Conservation (phyloP, 73 alveolate species). For the Stentor coeruleus region DNA sequence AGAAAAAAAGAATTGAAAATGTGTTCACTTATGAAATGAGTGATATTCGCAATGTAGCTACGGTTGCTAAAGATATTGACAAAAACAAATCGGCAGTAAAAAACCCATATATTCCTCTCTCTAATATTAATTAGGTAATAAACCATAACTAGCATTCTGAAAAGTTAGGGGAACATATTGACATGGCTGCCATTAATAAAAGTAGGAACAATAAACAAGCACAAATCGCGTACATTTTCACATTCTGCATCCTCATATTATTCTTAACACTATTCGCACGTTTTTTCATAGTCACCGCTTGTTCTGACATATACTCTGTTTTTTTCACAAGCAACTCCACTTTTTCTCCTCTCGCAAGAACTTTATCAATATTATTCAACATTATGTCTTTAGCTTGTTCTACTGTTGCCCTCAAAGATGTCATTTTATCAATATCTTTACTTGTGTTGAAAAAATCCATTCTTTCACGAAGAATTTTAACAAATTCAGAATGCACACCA, state of each 20-base stretch:
- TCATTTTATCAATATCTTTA: not conserved
- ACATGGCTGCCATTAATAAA: not conserved
- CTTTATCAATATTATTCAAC: conserved; percentile 25
- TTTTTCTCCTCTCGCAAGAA: conserved; percentile 25
- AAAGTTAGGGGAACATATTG: conserved; percentile 4
- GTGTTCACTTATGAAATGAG: not conserved
- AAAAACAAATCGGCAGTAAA: too few species aligned
- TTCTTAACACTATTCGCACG: conserved; percentile 15
- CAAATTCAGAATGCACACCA: conserved; percentile 25
- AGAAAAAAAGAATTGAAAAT: not conserved
- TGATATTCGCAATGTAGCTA: conserved; percentile 13
- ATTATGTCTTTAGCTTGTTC: conserved; percentile 14
- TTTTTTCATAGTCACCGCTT: conserved; percentile 24
- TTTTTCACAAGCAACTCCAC: conserved; percentile 25
- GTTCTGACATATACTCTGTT: conserved; percentile 16
- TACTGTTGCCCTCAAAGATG: conserved; percentile 3
- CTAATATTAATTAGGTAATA: too few species aligned
- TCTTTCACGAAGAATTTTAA: not conserved
- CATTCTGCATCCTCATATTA: conserved; percentile 21
- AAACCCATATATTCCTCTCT: too few species aligned
- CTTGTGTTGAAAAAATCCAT: conserved; percentile 24
- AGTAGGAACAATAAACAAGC: not conserved
- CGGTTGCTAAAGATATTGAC: not conserved
- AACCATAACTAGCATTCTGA: conserved; percentile 9
- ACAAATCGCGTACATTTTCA: not conserved